Conservation (phyloP, 148 eudicot species). For the Pouteria glomerata region DNA sequence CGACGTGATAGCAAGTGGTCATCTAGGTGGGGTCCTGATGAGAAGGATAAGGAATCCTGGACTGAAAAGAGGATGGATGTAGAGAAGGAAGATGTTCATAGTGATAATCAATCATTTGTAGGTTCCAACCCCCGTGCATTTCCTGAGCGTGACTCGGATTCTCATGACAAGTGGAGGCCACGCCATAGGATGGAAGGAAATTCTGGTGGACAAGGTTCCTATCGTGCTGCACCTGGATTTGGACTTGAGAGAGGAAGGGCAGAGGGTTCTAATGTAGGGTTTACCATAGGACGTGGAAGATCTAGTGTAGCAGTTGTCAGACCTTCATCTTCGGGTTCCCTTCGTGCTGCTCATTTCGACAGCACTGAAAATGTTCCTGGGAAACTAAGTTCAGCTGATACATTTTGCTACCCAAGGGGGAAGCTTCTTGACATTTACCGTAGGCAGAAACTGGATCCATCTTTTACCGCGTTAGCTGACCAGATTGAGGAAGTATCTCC, state of each 20-base stretch:
- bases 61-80: conserved; percentile 57
- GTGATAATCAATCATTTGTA: conserved; percentile 44
- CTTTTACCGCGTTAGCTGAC: conserved; percentile 36
- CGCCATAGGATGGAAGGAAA: conserved; percentile 80
- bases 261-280: conserved; percentile 66
- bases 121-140: conserved; percentile 39
- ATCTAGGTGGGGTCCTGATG: conserved; percentile 95
- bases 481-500: conserved; percentile 56
- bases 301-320: conserved; percentile 37
- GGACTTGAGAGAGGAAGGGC: conserved; percentile 67
- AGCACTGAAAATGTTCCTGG: conserved; percentile 51
- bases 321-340: conserved; percentile 45
- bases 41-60: conserved; percentile 77
- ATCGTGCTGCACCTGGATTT: conserved; percentile 94
- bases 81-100: conserved; percentile 69
- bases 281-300: conserved; percentile 84
- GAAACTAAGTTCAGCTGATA: conserved; percentile 33
- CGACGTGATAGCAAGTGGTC: conserved; percentile 94
- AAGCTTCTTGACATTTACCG: conserved; percentile 90
- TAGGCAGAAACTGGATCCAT: conserved; percentile 42
- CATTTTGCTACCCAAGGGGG: conserved; percentile 77
- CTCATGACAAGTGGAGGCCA: conserved; percentile 99
- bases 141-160: conserved; percentile 63
- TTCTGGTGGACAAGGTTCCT: conserved; percentile 53
- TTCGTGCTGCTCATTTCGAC: conserved; percentile 38